Percentiles rank a stretch among this genome's conserved stretches.
phyloP scores from a whole-genome alignment of 768 basidiomycete species.

The Tubosaeta sp. region DNA sequence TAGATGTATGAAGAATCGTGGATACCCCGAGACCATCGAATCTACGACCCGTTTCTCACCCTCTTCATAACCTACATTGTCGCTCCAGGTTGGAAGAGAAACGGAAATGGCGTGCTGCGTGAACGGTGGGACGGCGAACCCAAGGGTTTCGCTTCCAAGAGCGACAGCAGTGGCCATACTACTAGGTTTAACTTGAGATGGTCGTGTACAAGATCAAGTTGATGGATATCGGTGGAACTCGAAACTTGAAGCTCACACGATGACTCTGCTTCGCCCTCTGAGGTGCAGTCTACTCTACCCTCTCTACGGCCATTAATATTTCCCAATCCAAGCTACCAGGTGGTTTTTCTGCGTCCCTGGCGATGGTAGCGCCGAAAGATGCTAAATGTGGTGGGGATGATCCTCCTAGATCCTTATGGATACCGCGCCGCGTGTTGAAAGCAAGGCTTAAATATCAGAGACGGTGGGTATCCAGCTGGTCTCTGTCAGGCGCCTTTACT shows the following conservation, averaged over 20 bases:
- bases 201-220: not conserved
- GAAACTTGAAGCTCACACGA: not conserved
- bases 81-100: conserved; percentile 89
- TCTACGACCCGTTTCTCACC: conserved; percentile 76
- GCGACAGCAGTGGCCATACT: conserved; percentile 7
- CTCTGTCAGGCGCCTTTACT: not conserved
- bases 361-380: not conserved
- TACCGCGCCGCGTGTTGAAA: conserved; percentile 12
- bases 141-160: conserved; percentile 29
- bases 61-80: conserved; percentile 90
- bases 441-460: conserved; percentile 13
- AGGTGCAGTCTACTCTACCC: not conserved
- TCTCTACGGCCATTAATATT: not conserved
- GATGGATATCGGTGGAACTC: not conserved
- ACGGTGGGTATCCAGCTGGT: not conserved
- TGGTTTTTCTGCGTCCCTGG: not conserved
- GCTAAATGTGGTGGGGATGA: conserved; percentile 14
- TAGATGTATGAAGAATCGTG: conserved; percentile 89
- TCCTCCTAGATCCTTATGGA: conserved; percentile 1
- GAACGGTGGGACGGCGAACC: conserved; percentile 57
- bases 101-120: conserved; percentile 91
- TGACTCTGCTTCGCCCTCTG: not conserved
- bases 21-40: conserved; percentile 86
- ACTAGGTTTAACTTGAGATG: not conserved
- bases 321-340: not conserved